Evolutionary conservation across 1,284 basidiomycete genomes (phyloP).

Genomic region (Sporisorium graminicola): DNA sequence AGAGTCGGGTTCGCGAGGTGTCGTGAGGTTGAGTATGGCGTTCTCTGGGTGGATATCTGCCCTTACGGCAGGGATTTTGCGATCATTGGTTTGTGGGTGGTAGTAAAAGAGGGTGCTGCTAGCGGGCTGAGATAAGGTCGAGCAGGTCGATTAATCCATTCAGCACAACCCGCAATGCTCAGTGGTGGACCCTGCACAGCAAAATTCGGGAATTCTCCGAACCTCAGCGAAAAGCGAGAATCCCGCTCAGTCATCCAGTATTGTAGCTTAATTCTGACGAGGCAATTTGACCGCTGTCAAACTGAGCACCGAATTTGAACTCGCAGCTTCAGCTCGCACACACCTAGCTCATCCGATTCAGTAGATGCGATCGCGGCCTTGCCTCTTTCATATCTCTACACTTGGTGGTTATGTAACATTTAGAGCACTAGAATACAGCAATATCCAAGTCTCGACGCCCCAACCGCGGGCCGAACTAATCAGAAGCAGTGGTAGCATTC

Average conservation of each 20-base stretch:
- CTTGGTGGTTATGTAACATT: too few relatives aligned
- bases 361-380: too few relatives aligned
- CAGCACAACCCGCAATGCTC: neutral
- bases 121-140: conserved; percentile 12
- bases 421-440: neutral
- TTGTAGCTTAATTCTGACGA: neutral
- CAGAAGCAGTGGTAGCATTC: neutral
- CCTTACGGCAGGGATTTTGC: conserved; percentile 8
- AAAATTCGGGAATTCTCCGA: conserved; percentile 14
- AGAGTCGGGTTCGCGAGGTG: too few relatives aligned
- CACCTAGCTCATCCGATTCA: too few relatives aligned
- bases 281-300: neutral
- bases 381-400: too few relatives aligned
- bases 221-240: conserved; percentile 5
- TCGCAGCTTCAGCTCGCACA: too few relatives aligned
- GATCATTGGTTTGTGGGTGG: conserved; percentile 3
- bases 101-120: neutral
- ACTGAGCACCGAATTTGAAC: neutral
- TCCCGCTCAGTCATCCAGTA: conserved; percentile 2
- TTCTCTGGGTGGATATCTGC: conserved; percentile 7
- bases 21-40: neutral
- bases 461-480: neutral
- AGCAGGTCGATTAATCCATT: neutral
- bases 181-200: conserved; percentile 25
- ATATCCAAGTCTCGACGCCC: neutral